phyloP scores from a whole-genome alignment of 257 asterid genomes.

The Parsonsia alboflavescens region DNA sequence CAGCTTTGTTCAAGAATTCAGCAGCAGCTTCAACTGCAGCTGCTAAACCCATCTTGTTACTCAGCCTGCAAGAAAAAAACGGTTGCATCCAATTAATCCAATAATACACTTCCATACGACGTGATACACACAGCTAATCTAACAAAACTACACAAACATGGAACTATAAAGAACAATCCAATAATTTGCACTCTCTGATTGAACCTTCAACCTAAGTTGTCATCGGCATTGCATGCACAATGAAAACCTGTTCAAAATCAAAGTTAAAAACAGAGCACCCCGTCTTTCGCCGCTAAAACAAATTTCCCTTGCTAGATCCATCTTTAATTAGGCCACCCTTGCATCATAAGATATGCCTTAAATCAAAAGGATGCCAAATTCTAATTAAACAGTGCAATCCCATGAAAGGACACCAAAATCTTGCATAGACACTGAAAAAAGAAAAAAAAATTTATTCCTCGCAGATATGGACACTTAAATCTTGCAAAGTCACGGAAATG shows the following conservation, averaged over 20 bases:
- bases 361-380: not conserved
- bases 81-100: not conserved
- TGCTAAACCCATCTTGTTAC: slow-evolving; percentile 61
- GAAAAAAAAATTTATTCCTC: not conserved
- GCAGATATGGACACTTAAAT: no score
- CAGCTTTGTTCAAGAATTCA: slow-evolving; percentile 68
- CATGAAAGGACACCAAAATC: not conserved
- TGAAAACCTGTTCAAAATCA: not conserved
- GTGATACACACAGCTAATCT: not conserved
- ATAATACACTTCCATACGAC: not conserved
- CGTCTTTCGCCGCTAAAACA: not conserved
- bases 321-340: no score
- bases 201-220: not conserved
- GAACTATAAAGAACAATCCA: not conserved
- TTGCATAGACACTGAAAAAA: not conserved
- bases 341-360: not conserved
- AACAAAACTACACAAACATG: no score
- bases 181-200: not conserved
- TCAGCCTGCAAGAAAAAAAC: slow-evolving; percentile 33
- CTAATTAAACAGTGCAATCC: not conserved
- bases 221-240: not conserved
- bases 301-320: not conserved
- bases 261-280: not conserved
- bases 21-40: slow-evolving; percentile 76
- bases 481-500: no score